Conservation (phyloP, 2,329 filamentous ascomycete genomes). For the Aspergillus luchuensis region DNA sequence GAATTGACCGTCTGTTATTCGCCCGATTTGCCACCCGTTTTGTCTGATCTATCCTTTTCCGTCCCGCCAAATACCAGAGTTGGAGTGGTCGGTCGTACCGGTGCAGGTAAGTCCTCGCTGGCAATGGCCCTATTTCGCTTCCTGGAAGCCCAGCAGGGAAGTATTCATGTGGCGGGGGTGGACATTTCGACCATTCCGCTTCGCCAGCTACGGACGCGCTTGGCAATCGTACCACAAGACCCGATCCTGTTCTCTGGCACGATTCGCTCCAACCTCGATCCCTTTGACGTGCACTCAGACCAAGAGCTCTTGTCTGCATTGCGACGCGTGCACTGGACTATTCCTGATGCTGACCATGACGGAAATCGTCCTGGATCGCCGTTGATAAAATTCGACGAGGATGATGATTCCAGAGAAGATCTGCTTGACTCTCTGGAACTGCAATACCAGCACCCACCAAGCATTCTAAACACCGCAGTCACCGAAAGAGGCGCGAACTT, state of each 20-base stretch:
- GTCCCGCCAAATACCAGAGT: slow-evolving; percentile 14
- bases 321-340: slow-evolving; percentile 64
- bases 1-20: slow-evolving; percentile 72
- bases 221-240: slow-evolving; percentile 80
- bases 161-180: slow-evolving; percentile 27
- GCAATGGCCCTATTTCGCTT: slow-evolving; percentile 28
- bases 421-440: neutral
- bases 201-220: slow-evolving; percentile 64
- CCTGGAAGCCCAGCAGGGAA: slow-evolving; percentile 20
- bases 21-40: slow-evolving; percentile 57
- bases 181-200: slow-evolving; percentile 50
- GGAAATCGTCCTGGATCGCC: neutral
- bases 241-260: slow-evolving; percentile 79
- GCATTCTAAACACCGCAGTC: slow-evolving; percentile 52
- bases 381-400: neutral
- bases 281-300: slow-evolving; percentile 70
- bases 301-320: slow-evolving; percentile 67
- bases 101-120: slow-evolving; percentile 32
- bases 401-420: neutral
- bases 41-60: slow-evolving; percentile 14
- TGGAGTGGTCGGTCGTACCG: slow-evolving; percentile 28
- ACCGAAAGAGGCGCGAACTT: slow-evolving; percentile 69
- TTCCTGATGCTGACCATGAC: neutral
- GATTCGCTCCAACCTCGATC: slow-evolving; percentile 72
- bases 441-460: neutral